Evolutionary conservation across 306 rosid species (phyloP).

Genomic region (Rubus idaeus): DNA sequence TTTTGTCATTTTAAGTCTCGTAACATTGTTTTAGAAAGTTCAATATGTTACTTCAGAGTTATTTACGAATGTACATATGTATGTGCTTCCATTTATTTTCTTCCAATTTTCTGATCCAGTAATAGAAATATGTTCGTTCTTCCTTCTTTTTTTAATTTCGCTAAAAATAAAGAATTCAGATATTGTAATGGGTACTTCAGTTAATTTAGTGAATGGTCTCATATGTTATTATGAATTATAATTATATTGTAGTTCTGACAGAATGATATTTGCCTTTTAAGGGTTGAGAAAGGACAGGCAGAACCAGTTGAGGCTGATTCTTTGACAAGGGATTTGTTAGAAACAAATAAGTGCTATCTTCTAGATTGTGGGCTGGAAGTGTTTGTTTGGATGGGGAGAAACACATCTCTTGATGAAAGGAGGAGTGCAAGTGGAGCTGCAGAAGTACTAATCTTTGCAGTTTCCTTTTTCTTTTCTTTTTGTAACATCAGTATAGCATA

Average conservation of each 20-base stretch:
- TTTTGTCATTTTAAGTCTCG: not conserved
- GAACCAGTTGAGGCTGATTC: slow-evolving; percentile 64
- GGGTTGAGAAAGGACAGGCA: slow-evolving; percentile 73
- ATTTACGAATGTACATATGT: not conserved
- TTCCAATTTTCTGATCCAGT: slow-evolving; percentile 4
- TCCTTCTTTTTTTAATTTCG: not conserved
- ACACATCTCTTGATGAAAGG: slow-evolving; percentile 81
- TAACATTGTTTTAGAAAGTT: slow-evolving; percentile 8
- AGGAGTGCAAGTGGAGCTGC: slow-evolving; percentile 78
- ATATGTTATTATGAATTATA: slow-evolving; percentile 16
- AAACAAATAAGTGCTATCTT: slow-evolving; percentile 76
- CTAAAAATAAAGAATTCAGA: not conserved
- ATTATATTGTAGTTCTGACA: slow-evolving; percentile 19
- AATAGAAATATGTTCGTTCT: not conserved
- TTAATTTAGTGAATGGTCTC: slow-evolving; percentile 10
- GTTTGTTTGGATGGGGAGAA: slow-evolving; percentile 93
- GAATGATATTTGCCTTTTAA: slow-evolving; percentile 38
- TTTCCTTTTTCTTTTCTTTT: slow-evolving; percentile 3
- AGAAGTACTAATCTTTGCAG: slow-evolving; percentile 54
- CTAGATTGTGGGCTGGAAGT: slow-evolving; percentile 87
- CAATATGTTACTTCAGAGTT: slow-evolving; percentile 18
- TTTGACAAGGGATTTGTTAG: slow-evolving; percentile 73
- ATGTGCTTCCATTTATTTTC: not conserved
- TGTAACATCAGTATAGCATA: slow-evolving; percentile 23
- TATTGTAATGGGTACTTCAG: not conserved